Evolutionary conservation across 768 basidiomycete species (phyloP).

Genomic region (Lactarius quietus): DNA sequence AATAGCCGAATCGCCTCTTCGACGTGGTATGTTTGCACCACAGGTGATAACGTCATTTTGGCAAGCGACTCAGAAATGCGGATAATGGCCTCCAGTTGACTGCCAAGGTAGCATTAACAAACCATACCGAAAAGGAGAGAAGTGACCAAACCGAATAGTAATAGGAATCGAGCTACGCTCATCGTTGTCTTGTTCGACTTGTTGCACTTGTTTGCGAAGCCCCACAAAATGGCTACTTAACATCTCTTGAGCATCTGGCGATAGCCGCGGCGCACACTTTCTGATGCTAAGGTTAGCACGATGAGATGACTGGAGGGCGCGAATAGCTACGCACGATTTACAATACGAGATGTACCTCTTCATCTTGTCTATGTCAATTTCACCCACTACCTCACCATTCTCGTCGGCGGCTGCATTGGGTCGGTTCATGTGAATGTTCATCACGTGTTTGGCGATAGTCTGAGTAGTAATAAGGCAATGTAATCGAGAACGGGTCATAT

Average conservation of each 20-base stretch:
- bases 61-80: conserved; percentile 97
- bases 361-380: conserved; percentile 97
- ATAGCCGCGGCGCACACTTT: conserved; percentile 94
- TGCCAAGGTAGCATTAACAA: conserved; percentile 27
- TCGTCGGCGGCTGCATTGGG: conserved; percentile 61
- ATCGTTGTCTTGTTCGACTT: conserved; percentile 95
- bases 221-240: conserved; percentile 93
- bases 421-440: conserved; percentile 98
- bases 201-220: conserved; percentile 88
- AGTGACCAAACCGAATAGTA: conserved; percentile 75
- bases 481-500: not conserved
- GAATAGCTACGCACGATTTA: conserved; percentile 61
- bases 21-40: conserved; percentile 89
- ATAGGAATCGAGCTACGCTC: conserved; percentile 98
- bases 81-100: conserved; percentile 97
- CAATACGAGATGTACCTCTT: conserved; percentile 95
- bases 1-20: conserved; percentile 98
- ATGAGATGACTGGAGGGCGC: not conserved
- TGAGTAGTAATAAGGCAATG: conserved; percentile 34
- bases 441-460: conserved; percentile 96
- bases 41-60: conserved; percentile 84
- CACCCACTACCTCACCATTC: conserved; percentile 67
- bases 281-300: conserved; percentile 38
- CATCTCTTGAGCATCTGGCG: conserved; percentile 93
- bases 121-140: conserved; percentile 3